phyloP scores from a whole-genome alignment of 495 filamentous ascomycete species.

The Daldinia bambusicola region DNA sequence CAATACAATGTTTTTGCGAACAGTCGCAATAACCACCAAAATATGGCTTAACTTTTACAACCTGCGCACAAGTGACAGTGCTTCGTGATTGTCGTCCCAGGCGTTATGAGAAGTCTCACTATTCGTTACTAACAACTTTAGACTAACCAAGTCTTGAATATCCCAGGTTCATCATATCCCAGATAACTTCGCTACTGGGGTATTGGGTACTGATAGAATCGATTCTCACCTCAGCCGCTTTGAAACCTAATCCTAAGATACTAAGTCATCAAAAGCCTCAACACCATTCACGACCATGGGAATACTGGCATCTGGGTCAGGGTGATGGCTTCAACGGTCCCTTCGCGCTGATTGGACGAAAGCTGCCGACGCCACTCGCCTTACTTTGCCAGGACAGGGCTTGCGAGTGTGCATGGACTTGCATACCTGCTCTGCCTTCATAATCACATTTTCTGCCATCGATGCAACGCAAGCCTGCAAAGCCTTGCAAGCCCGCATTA shows the following conservation, averaged over 20 bases:
- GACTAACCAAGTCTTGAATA: not conserved
- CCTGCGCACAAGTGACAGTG: conserved; percentile 23
- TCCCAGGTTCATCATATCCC: not conserved
- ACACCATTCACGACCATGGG: conserved; percentile 13
- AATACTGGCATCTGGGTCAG: conserved; percentile 18
- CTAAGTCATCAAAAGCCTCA: not conserved
- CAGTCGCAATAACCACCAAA: conserved; percentile 44
- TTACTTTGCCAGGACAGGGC: conserved; percentile 49
- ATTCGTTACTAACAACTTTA: conserved; percentile 7
- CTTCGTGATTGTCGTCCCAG: conserved; percentile 9
- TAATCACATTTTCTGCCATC: conserved; percentile 43
- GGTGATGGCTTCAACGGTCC: conserved; percentile 29
- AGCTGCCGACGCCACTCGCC: conserved; percentile 46
- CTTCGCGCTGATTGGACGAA: conserved; percentile 42
- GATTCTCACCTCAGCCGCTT: conserved; percentile 5
- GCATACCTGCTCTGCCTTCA: conserved; percentile 39
- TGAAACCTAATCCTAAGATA: conserved; percentile 7
- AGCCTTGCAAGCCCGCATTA: conserved; percentile 5
- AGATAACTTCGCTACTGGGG: not conserved
- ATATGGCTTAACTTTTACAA: conserved; percentile 10
- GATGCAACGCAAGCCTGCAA: conserved; percentile 45
- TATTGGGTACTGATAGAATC: not conserved
- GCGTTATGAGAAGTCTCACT: conserved; percentile 31
- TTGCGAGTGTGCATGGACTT: conserved; percentile 42
- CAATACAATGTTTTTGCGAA: conserved; percentile 48